phyloP scores from a whole-genome alignment of 805 yeast species.

The Wickerhamomyces bisporus region DNA sequence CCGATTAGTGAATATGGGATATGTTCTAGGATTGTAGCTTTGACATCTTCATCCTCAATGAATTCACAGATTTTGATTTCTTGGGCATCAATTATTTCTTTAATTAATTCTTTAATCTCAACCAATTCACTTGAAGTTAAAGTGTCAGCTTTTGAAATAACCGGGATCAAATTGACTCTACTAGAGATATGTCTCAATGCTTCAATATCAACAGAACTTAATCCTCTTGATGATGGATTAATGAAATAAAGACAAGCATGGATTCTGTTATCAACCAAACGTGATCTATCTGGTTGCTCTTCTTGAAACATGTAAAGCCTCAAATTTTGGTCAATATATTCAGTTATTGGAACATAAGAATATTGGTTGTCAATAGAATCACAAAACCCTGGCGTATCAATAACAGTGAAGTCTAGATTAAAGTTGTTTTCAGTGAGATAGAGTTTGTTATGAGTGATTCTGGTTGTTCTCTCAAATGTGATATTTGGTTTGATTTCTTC shows the following conservation, averaged over 20 bases:
- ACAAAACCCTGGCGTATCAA: constrained; percentile 80
- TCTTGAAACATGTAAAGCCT: constrained; percentile 66
- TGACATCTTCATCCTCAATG: constrained; percentile 32
- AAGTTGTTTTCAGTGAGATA: constrained; percentile 57
- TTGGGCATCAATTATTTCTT: constrained; percentile 45
- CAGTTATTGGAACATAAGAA: constrained; percentile 63
- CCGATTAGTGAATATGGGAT: constrained; percentile 75
- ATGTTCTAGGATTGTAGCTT: constrained; percentile 28
- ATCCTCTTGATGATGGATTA: constrained; percentile 57
- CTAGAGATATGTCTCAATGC: constrained; percentile 66
- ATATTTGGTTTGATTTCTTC: constrained; percentile 34
- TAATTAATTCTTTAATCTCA: constrained; percentile 49
- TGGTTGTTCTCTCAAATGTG: constrained; percentile 31
- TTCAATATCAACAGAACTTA: constrained; percentile 64
- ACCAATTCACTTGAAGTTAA: constrained; percentile 52
- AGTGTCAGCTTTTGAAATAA: constrained; percentile 77
- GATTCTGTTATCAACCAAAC: constrained; percentile 58
- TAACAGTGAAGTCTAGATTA: constrained; percentile 51
- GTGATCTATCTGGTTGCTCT: constrained; percentile 60
- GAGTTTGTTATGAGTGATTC: constrained; percentile 34
- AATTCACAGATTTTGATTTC: constrained; percentile 56
- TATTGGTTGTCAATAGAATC: constrained; percentile 58
- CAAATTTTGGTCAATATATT: constrained; percentile 78
- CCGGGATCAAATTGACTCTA: constrained; percentile 77
- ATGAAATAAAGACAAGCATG: constrained; percentile 86